Evolutionary conservation across 768 basidiomycete species (phyloP).

Genomic region (Auricularia heimuer): DNA sequence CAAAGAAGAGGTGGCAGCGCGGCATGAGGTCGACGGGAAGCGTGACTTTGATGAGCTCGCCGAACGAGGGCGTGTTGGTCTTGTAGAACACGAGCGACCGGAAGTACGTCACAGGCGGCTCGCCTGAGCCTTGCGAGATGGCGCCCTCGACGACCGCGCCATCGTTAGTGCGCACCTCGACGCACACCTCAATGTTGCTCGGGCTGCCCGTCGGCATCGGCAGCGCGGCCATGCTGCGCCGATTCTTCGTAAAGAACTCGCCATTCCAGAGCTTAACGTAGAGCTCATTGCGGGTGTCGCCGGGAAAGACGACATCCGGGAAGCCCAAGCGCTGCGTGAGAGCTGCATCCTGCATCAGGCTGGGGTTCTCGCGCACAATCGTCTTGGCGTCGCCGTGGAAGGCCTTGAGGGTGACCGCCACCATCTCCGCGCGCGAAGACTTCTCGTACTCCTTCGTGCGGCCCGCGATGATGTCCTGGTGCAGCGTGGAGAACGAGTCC

Average conservation of each 20-base stretch:
- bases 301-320: slow-evolving; percentile 92
- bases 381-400: slow-evolving; percentile 75
- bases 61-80: slow-evolving; percentile 83
- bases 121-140: slow-evolving; percentile 78
- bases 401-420: slow-evolving; percentile 76
- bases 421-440: slow-evolving; percentile 71
- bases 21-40: slow-evolving; percentile 58
- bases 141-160: slow-evolving; percentile 60
- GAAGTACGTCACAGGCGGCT: slow-evolving; percentile 69
- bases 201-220: slow-evolving; percentile 39
- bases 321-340: slow-evolving; percentile 84
- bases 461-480: slow-evolving; percentile 85
- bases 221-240: slow-evolving; percentile 15
- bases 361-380: slow-evolving; percentile 75
- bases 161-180: slow-evolving; percentile 73
- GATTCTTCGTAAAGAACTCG: slow-evolving; percentile 58
- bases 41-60: slow-evolving; percentile 84
- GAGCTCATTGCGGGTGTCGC: slow-evolving; percentile 84
- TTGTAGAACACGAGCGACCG: slow-evolving; percentile 86
- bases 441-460: slow-evolving; percentile 76
- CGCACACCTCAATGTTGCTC: slow-evolving; percentile 77
- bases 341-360: slow-evolving; percentile 70
- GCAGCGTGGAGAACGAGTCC: slow-evolving; percentile 80
- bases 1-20: slow-evolving; percentile 89
- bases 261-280: slow-evolving; percentile 96